phyloP scores from a whole-genome alignment of 345 rosid genomes.

The Laguncularia racemosa region DNA sequence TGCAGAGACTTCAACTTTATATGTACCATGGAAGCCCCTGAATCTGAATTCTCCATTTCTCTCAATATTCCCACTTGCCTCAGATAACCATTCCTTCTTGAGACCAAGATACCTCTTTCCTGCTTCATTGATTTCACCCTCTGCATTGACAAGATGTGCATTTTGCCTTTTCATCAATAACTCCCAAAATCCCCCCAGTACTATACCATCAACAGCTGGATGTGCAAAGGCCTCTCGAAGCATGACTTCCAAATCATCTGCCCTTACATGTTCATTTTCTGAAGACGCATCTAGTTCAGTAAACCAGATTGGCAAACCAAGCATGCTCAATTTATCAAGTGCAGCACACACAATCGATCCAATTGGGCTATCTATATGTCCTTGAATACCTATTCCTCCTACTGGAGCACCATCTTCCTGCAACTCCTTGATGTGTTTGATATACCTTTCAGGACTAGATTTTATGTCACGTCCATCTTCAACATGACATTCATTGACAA shows the following conservation, averaged over 20 bases:
- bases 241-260: slow-evolving; percentile 94
- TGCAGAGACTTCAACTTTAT: slow-evolving; percentile 40
- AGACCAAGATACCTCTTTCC: slow-evolving; percentile 67
- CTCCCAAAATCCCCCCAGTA: slow-evolving; percentile 99
- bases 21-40: slow-evolving; percentile 82
- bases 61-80: slow-evolving; percentile 37
- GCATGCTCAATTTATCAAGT: slow-evolving; percentile 58
- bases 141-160: slow-evolving; percentile 77
- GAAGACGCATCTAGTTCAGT: slow-evolving; percentile 92
- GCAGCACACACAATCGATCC: slow-evolving; percentile 70
- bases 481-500: slow-evolving; percentile 84
- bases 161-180: slow-evolving; percentile 54
- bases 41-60: slow-evolving; percentile 49
- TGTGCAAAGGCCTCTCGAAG: slow-evolving; percentile 92
- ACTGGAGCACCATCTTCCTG: slow-evolving; percentile 75
- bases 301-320: slow-evolving; percentile 91
- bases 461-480: slow-evolving; percentile 82
- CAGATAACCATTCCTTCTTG: slow-evolving; percentile 51
- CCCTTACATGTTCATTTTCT: slow-evolving; percentile 63
- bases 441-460: slow-evolving; percentile 71
- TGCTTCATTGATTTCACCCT: slow-evolving; percentile 82
- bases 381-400: slow-evolving; percentile 93
- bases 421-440: slow-evolving; percentile 52
- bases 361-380: slow-evolving; percentile 77
- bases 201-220: slow-evolving; percentile 81